These are phyloP conservation scores for Cylindrodendrum hubeiense DNA, from an alignment of 2,329 filamentous ascomycete genomes.

Conservation along the genomic window DNA sequence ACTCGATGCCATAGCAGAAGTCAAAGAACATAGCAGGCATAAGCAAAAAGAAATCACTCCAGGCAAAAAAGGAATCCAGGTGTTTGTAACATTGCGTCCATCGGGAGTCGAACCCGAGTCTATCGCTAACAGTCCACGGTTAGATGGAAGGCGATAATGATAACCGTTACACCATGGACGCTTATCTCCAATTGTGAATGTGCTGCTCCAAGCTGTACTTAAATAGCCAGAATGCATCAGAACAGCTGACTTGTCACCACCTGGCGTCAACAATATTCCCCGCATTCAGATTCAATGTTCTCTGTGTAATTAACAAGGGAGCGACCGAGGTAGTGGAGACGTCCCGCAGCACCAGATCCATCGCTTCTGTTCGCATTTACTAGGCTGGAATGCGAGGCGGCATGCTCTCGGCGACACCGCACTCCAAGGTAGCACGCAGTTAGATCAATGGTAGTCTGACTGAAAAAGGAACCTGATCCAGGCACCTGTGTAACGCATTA, in stretches of 20 bases:
- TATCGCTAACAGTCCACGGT: not conserved
- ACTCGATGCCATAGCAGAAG: not conserved
- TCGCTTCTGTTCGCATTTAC: not conserved
- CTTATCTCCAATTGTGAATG: not conserved
- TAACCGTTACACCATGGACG: not conserved
- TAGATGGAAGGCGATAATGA: constrained; percentile 1
- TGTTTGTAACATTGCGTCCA: not conserved
- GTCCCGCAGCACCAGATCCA: not conserved
- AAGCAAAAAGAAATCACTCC: not conserved
- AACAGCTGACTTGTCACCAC: no score
- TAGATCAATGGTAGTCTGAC: not conserved
- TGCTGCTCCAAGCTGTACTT: not conserved
- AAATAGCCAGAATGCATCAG: no score
- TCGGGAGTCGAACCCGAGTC: constrained; percentile 1
- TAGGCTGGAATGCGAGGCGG: not conserved
- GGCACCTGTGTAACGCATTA: not conserved
- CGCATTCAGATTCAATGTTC: not conserved
- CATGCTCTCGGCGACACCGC: not conserved
- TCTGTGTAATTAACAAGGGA: not conserved
- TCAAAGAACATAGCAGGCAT: not conserved
- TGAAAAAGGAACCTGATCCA: not conserved
- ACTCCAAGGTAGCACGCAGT: not conserved
- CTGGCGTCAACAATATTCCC: no score
- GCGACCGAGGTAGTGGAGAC: not conserved
- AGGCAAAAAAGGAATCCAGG: not conserved